These are phyloP conservation scores for Coelastrella sp. DNA, from an alignment of 139 green algal species.

Conservation along the genomic window DNA sequence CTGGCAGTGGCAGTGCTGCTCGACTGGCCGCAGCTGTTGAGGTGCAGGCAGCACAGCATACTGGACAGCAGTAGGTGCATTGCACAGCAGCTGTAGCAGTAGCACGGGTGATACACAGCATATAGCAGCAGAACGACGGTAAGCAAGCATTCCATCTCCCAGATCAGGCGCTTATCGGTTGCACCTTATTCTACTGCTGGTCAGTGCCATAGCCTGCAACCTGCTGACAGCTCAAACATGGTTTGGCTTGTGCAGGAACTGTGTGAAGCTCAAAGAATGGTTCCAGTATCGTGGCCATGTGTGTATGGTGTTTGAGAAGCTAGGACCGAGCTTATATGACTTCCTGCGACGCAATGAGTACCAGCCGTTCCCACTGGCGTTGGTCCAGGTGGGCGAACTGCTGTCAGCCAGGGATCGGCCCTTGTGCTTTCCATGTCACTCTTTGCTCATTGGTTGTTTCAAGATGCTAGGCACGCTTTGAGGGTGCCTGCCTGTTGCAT, in stretches of 20 bases:
- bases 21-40: too few relatives aligned
- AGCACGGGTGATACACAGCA: not conserved
- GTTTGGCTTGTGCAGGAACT: constrained; percentile 67
- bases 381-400: constrained; percentile 78
- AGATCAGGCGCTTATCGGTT: not conserved
- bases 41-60: too few relatives aligned
- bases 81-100: not conserved
- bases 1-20: not conserved
- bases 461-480: too few relatives aligned
- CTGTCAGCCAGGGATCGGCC: not conserved
- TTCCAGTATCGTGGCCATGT: constrained; percentile 98
- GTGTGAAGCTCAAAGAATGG: constrained; percentile 91
- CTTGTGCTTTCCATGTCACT: too few relatives aligned
- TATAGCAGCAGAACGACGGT: not conserved
- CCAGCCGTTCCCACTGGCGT: constrained; percentile 85
- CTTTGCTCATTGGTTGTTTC: too few relatives aligned
- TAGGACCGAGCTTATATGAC: constrained; percentile 96
- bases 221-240: not conserved
- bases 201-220: too few relatives aligned
- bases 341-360: constrained; percentile 96
- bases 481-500: too few relatives aligned
- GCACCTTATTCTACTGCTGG: not conserved
- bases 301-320: constrained; percentile 99
- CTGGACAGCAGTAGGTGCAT: not conserved
- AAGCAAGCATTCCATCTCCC: not conserved